phyloP scores from a whole-genome alignment of 78 protist species.

The Dictyostelium citrinum region DNA sequence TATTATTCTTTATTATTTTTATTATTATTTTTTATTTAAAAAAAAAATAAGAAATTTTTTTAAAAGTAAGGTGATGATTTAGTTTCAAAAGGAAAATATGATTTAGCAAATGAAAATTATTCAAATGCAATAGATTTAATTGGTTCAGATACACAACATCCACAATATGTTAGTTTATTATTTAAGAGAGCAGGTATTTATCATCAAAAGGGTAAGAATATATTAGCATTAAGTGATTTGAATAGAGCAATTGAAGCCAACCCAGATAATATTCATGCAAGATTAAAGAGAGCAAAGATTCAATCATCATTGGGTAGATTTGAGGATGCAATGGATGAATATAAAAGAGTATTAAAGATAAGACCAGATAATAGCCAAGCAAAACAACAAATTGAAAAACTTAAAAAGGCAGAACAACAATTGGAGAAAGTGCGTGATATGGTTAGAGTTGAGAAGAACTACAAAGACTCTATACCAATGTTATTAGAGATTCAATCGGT shows the following conservation, averaged over 20 bases:
- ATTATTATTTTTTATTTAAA: too few relatives aligned
- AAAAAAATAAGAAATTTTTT: background rate
- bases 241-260: constrained; percentile 62
- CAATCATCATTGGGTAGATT: constrained; percentile 54
- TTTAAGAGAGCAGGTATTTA: constrained; percentile 71
- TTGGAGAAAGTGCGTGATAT: background rate
- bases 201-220: constrained; percentile 12
- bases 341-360: background rate
- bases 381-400: constrained; percentile 7
- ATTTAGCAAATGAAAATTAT: constrained; percentile 32
- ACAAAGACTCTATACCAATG: background rate
- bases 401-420: background rate
- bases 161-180: background rate
- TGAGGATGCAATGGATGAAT: constrained; percentile 43
- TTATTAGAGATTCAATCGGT: background rate
- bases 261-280: constrained; percentile 56
- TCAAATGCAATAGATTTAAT: constrained; percentile 37
- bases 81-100: constrained; percentile 45
- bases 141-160: constrained; percentile 12
- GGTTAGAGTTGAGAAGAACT: background rate
- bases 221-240: constrained; percentile 53
- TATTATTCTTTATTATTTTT: too few relatives aligned
- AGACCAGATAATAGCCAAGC: constrained; percentile 42
- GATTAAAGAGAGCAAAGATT: constrained; percentile 56
- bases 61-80: constrained; percentile 65